Evolutionary conservation across 1,284 basidiomycete species (phyloP).

Genomic region (Ceratobasidium theobromae): DNA sequence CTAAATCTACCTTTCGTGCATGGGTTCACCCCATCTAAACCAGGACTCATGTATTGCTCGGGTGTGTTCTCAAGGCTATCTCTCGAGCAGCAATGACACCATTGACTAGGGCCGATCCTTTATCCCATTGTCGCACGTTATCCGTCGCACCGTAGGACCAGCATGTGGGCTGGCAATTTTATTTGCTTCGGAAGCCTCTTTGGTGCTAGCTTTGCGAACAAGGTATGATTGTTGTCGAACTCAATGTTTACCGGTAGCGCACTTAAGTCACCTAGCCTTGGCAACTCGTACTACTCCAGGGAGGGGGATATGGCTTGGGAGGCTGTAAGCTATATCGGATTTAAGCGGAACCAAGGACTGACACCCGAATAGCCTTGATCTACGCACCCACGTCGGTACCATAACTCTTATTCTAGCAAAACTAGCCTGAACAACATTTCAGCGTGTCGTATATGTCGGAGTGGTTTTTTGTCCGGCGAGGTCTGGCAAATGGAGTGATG

Average conservation of each 20-base stretch:
- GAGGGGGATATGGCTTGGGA: slow-evolving; percentile 47
- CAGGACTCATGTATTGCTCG: slow-evolving; percentile 43
- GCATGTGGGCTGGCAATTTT: slow-evolving; percentile 43
- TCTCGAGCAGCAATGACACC: neutral
- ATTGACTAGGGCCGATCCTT: slow-evolving; percentile 34
- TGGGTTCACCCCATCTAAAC: neutral
- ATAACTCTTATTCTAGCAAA: neutral
- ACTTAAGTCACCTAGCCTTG: slow-evolving; percentile 39
- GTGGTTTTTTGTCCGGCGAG: slow-evolving; percentile 49
- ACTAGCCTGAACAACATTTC: neutral
- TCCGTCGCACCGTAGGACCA: slow-evolving; percentile 41
- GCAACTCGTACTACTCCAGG: slow-evolving; percentile 46
- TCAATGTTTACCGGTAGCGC: slow-evolving; percentile 19
- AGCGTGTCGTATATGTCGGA: slow-evolving; percentile 47
- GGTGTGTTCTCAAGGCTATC: slow-evolving; percentile 38
- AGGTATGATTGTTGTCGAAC: slow-evolving; percentile 36
- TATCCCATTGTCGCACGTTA: slow-evolving; percentile 41
- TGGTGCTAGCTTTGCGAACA: slow-evolving; percentile 44
- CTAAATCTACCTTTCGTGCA: neutral
- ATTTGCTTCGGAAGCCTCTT: slow-evolving; percentile 43
- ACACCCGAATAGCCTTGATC: slow-evolving; percentile 41
- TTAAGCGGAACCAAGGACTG: neutral
- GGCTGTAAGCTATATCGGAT: slow-evolving; percentile 41
- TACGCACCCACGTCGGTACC: slow-evolving; percentile 41
- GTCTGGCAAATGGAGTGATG: slow-evolving; percentile 49